phyloP scores from a whole-genome alignment of 78 protist species.

The Dictyostelium intermedium region DNA sequence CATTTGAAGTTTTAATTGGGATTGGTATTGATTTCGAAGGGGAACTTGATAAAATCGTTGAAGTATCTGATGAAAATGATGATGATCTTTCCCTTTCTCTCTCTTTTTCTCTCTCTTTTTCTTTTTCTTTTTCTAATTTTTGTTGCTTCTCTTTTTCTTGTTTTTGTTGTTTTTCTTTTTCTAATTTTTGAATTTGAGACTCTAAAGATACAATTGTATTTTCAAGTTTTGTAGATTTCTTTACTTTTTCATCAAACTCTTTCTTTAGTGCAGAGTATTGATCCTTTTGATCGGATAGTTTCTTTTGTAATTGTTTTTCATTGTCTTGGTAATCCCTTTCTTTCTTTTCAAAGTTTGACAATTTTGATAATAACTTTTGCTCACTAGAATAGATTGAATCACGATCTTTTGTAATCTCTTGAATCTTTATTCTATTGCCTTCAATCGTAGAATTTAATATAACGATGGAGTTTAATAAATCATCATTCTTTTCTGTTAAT shows the following conservation, averaged over 20 bases:
- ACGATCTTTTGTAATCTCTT: conserved; percentile 37
- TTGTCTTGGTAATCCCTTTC: background rate
- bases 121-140: background rate
- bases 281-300: conserved; percentile 14
- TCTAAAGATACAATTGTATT: background rate
- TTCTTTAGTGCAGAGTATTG: background rate
- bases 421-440: background rate
- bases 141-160: background rate
- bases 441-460: background rate
- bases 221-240: conserved; percentile 10
- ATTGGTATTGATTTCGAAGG: conserved; percentile 3
- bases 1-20: background rate
- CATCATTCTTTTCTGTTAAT: background rate
- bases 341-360: conserved; percentile 12
- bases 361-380: background rate
- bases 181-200: background rate
- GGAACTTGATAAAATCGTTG: background rate
- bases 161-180: background rate
- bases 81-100: background rate
- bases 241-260: conserved; percentile 33
- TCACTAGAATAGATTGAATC: conserved; percentile 5
- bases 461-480: background rate
- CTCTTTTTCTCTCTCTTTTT: background rate
- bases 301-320: conserved; percentile 15
- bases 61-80: background rate